A percentile compares a stretch with the other conserved stretches of the same genome.
Conservation (phyloP, 805 yeast genomes). For the Ogataea trehalophila region DNA sequence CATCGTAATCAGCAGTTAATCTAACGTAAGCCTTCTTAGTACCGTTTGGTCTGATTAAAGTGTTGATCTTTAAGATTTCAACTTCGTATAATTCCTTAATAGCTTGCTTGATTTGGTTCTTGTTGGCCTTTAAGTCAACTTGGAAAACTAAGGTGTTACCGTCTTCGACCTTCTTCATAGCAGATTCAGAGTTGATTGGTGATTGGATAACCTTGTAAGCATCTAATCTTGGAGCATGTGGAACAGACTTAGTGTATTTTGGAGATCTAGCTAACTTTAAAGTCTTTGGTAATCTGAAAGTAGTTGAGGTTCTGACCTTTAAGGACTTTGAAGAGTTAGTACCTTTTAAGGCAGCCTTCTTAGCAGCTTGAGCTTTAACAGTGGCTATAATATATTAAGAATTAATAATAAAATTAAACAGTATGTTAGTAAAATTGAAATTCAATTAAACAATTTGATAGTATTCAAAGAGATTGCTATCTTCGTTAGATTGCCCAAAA, state of each 20-base stretch:
- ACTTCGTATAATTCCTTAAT: conserved; percentile 98
- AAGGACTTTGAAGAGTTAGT: conserved; percentile 83
- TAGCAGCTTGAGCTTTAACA: conserved; percentile 92
- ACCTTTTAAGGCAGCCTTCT: conserved; percentile 98
- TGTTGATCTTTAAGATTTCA: conserved; percentile 90
- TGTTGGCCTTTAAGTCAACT: conserved; percentile 96
- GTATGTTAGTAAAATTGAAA: background rate
- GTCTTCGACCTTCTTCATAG: conserved; percentile 99
- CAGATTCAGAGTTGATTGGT: conserved; percentile 97
- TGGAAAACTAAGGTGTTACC: conserved; percentile 99
- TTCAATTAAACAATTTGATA: too few species aligned
- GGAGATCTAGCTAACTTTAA: conserved; percentile 91
- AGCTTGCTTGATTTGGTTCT: conserved; percentile 96
- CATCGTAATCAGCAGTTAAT: conserved; percentile 98
- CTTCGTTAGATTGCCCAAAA: too few species aligned
- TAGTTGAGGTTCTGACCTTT: conserved; percentile 91
- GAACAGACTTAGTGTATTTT: conserved; percentile 94
- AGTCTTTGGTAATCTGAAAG: conserved; percentile 98
- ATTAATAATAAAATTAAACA: conserved; percentile 13
- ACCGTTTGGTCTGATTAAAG: conserved; percentile 98
- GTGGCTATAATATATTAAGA: conserved; percentile 29
- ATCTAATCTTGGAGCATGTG: conserved; percentile 96
- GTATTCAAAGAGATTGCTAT: too few species aligned
- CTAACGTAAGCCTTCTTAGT: conserved; percentile 99
- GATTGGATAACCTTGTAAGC: conserved; percentile 90